Base-by-base conservation (phyloP, 2,329 filamentous ascomycete genomes). In the Ophiosphaerella korrae region DNA sequence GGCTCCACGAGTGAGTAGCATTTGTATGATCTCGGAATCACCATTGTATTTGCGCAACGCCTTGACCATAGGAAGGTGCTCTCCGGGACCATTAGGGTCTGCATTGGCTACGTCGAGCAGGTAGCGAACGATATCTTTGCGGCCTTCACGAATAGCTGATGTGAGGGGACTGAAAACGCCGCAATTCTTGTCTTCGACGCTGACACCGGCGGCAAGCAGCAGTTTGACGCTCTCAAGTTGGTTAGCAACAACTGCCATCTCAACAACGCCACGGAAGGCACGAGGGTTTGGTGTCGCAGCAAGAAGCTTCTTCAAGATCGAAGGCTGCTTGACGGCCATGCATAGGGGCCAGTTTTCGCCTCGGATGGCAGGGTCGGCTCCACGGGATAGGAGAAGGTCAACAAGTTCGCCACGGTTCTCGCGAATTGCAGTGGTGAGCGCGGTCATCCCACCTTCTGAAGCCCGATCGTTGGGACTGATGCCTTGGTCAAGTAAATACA, bases 131-230 rank as follows among this genome's bases (percentile, higher is more conserved):
- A 88, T 88, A 0, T 82, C 80, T 38, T 80, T 82, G 58, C 80
- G 79, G 23, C 83, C 76, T 69, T 89, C 86, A 11, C 86, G 84
- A 48, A 88, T 83, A 7, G 85, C 84, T 0, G 84, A 87, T 0
- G 86, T 89, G 3, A 89, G 78, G 0, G 85, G 84, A 0, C 84
- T 88, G 75, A 89, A 90, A 42, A 89, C 87, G 45, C 87, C 87
- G 16, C 85, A 86, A 64, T 87, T 89, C 73, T 86, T 86, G 73
- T 88, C 87, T 68, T 89, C 86, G 47, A 88, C 84, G 35, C 80
- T 85, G 14, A 88, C 82, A 12, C 87, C 87, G 0, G 85, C 84
- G 13, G 76, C 78, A 13, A 89, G 76, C 31, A 89, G 79, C 39
- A 88, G 73, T 72, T 87, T 87, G 71, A 89, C 79, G 32, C 82